These are phyloP conservation scores for Arabidopsis hybrid DNA, from an alignment of 441 rosid genomes.

Conservation along the genomic window DNA sequence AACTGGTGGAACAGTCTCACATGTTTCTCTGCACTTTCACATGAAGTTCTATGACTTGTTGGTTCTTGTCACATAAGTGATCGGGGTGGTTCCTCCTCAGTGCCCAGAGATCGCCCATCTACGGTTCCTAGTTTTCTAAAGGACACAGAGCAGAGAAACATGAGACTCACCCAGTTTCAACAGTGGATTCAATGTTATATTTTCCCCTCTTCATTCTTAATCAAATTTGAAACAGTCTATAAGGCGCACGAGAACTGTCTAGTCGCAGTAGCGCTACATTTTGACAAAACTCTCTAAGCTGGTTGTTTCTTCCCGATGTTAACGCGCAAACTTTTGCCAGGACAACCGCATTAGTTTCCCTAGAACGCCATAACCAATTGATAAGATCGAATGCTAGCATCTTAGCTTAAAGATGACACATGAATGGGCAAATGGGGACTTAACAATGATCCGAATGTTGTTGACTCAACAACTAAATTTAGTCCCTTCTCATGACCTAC, in stretches of 20 bases:
- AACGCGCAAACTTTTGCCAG: neutral
- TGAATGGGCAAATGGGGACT: no score
- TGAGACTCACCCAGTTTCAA: neutral
- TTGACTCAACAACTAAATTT: slow-evolving; percentile 24
- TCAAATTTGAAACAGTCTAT: neutral
- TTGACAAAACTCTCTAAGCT: neutral
- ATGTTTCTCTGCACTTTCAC: neutral
- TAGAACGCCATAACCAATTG: neutral
- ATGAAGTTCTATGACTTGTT: neutral
- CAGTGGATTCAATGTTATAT: neutral
- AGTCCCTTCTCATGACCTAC: slow-evolving; percentile 3
- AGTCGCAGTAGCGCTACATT: neutral
- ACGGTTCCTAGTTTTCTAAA: neutral
- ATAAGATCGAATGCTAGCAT: neutral
- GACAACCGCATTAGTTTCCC: neutral
- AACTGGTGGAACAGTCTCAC: neutral
- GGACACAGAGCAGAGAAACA: neutral
- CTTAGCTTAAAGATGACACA: neutral
- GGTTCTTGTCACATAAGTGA: neutral
- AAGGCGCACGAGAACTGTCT: neutral
- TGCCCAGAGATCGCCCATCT: neutral
- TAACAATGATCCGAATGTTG: neutral
- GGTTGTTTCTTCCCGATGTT: neutral
- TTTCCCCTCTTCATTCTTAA: neutral
- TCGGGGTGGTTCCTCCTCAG: neutral